phyloP scores from a whole-genome alignment of 306 rosid genomes.

The Prunus kanzakura region DNA sequence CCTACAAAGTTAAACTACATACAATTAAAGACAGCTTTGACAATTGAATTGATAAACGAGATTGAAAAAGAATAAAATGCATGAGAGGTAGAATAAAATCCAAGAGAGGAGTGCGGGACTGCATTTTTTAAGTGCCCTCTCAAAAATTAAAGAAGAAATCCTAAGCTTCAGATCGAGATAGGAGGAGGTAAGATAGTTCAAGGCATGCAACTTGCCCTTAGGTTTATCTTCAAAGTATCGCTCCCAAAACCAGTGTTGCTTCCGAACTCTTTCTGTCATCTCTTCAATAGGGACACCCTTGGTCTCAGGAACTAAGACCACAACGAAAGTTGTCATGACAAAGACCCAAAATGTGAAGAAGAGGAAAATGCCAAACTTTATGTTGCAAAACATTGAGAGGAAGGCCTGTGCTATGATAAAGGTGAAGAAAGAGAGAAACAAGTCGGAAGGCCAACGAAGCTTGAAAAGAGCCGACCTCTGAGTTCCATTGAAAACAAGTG shows the following conservation, averaged over 20 bases:
- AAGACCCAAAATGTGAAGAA: constrained; percentile 79
- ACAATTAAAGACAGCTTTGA: not conserved
- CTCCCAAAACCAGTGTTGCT: no score
- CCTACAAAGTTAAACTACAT: no score
- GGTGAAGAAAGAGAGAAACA: no score
- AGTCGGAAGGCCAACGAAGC: no score
- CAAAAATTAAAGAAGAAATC: not conserved
- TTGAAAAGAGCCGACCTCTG: no score
- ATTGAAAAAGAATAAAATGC: not conserved
- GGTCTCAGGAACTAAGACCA: no score
- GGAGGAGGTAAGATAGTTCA: no score
- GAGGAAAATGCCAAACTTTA: constrained; percentile 70
- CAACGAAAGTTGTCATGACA: constrained; percentile 48
- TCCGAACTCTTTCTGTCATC: no score
- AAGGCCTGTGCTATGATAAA: constrained; percentile 28
- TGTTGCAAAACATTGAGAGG: constrained; percentile 66
- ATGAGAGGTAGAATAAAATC: not conserved
- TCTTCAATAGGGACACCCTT: no score
- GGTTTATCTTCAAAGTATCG: no score
- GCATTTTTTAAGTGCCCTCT: not conserved
- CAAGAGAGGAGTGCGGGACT: not conserved
- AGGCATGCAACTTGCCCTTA: no score
- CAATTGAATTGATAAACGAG: not conserved
- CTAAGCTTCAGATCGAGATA: not conserved
- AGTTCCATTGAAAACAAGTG: no score